These are phyloP conservation scores for Scheffersomyces parashehatae DNA, from an alignment of 1,139 yeast species.

Conservation along the genomic window DNA sequence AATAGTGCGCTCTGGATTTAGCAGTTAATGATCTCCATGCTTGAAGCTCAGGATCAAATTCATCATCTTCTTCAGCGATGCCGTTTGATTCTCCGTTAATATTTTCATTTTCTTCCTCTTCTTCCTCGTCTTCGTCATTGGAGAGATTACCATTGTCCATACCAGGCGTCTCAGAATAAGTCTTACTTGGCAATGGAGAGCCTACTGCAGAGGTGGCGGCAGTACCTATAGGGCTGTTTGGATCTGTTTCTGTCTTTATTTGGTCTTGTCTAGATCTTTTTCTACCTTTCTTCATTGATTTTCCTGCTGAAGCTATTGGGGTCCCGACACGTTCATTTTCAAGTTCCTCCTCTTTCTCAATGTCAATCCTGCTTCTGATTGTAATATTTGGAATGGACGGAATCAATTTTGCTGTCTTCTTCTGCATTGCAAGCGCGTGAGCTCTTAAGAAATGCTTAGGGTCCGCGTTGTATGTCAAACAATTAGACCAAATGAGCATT, in stretches of 20 bases:
- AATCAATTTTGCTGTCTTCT: constrained; percentile 70
- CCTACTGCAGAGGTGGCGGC: constrained; percentile 14
- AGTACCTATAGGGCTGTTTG: constrained; percentile 5
- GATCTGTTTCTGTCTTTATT: constrained; percentile 26
- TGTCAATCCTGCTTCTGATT: constrained; percentile 77
- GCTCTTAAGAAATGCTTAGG: constrained; percentile 89
- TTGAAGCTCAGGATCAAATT: constrained; percentile 44
- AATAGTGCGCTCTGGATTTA: constrained; percentile 73
- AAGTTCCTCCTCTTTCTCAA: constrained; percentile 74
- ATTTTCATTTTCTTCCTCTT: constrained; percentile 16
- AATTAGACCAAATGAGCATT: constrained; percentile 94
- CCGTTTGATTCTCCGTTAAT: constrained; percentile 15
- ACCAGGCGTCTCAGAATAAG: constrained; percentile 18
- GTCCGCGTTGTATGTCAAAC: constrained; percentile 90
- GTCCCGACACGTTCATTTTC: constrained; percentile 32
- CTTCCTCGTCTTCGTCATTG: constrained; percentile 25
- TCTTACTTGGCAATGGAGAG: constrained; percentile 11
- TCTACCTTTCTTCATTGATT: constrained; percentile 43
- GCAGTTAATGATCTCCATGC: constrained; percentile 85
- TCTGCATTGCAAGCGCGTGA: constrained; percentile 96
- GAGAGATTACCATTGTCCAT: constrained; percentile 25
- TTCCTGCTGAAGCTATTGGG: constrained; percentile 25
- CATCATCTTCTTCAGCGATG: constrained; percentile 31
- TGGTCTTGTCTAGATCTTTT: constrained; percentile 42
- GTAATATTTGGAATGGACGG: constrained; percentile 89